Conservation (phyloP, 768 basidiomycete species). For the Fomitopsis pulvina region DNA sequence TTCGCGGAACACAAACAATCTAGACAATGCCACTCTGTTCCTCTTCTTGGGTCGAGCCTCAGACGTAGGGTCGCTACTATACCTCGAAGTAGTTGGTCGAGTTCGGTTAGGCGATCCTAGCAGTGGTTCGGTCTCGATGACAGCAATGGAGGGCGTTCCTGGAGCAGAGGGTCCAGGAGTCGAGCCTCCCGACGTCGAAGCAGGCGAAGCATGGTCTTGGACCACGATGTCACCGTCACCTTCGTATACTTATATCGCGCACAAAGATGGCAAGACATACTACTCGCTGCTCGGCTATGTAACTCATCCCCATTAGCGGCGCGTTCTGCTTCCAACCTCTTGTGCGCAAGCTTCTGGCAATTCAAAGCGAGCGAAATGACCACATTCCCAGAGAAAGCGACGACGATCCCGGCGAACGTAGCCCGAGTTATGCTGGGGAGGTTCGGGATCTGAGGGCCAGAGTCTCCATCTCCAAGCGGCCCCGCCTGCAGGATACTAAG, state of each 20-base stretch:
- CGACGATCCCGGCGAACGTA: constrained; percentile 70
- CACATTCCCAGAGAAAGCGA: constrained; percentile 80
- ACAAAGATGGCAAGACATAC: no score
- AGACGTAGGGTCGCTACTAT: not conserved
- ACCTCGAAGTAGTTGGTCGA: not conserved
- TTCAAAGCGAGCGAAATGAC: constrained; percentile 90
- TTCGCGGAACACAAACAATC: constrained; percentile 10
- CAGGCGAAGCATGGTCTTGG: no score
- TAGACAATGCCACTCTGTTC: not conserved
- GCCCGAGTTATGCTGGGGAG: constrained; percentile 50
- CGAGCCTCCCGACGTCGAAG: no score
- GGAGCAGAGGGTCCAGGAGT: constrained; percentile 2
- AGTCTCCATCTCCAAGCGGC: constrained; percentile 9
- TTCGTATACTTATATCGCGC: no score
- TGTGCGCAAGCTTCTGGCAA: constrained; percentile 88
- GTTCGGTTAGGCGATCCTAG: not conserved
- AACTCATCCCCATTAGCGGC: constrained; percentile 5
- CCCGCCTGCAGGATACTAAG: no score
- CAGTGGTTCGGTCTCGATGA: constrained; percentile 16
- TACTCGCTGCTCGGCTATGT: not conserved
- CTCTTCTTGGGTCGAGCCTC: not conserved
- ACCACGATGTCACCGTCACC: no score
- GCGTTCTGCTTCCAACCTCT: constrained; percentile 44
- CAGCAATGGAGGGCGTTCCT: not conserved
- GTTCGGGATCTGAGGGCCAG: constrained; percentile 23